Evolutionary conservation across 306 rosid species (phyloP).

Genomic region (Ziziphus jujuba): DNA sequence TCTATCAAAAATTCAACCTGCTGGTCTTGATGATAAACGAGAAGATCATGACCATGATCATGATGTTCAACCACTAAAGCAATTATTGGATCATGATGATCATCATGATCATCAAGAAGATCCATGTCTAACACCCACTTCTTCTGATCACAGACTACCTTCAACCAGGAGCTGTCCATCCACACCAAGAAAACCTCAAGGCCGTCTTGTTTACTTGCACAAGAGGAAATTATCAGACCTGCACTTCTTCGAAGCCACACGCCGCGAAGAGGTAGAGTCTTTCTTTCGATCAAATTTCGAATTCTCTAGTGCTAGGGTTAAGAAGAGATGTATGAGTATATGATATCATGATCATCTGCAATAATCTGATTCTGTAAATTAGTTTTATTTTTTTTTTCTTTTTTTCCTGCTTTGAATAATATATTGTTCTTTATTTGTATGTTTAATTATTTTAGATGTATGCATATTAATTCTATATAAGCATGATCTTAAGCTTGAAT

Average conservation of each 20-base stretch:
- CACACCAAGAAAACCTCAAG: slow-evolving; percentile 45
- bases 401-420: no score
- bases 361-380: no score
- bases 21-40: slow-evolving; percentile 1
- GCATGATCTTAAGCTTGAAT: no score
- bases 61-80: neutral
- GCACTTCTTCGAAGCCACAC: slow-evolving; percentile 29
- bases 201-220: neutral
- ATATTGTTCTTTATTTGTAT: no score
- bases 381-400: no score
- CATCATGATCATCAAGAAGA: neutral
- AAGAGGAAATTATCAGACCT: slow-evolving; percentile 40
- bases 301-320: slow-evolving; percentile 26
- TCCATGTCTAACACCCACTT: slow-evolving; percentile 52
- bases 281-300: slow-evolving; percentile 43
- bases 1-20: slow-evolving; percentile 9
- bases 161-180: slow-evolving; percentile 41
- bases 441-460: no score
- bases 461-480: no score
- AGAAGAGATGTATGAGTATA: slow-evolving; percentile 42
- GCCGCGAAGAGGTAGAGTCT: slow-evolving; percentile 51
- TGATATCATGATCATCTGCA: slow-evolving; percentile 1
- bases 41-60: slow-evolving; percentile 18
- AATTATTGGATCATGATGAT: no score
- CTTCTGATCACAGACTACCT: slow-evolving; percentile 36